Percentiles rank a stretch among this genome's conserved stretches.
phyloP scores from a whole-genome alignment of 1,284 basidiomycete genomes.

The Ceratobasidium sp. region DNA sequence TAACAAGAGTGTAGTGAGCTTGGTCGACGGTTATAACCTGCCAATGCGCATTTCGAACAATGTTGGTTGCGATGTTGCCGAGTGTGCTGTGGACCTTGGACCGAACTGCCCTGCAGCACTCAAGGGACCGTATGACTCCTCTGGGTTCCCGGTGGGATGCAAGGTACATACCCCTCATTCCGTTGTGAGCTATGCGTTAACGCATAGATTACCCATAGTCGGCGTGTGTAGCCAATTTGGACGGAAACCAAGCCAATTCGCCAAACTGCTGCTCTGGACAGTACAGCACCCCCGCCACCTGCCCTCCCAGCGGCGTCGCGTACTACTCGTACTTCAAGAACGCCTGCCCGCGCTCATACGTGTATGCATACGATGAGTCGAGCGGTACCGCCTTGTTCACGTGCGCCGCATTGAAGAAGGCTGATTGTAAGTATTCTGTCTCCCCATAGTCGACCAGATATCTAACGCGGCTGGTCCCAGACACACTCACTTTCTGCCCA shows the following conservation, averaged over 20 bases:
- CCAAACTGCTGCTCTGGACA: too few relatives aligned
- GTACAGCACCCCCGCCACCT: too few relatives aligned
- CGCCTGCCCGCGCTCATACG: slow-evolving; percentile 41
- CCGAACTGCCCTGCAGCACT: too few relatives aligned
- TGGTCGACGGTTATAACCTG: slow-evolving; percentile 46
- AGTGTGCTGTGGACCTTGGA: slow-evolving; percentile 39
- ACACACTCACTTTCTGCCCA: slow-evolving; percentile 48
- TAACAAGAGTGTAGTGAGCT: slow-evolving; percentile 38
- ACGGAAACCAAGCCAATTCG: too few relatives aligned
- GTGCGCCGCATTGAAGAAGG: slow-evolving; percentile 25
- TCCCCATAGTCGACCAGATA: background rate
- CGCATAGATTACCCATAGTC: background rate
- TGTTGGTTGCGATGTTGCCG: slow-evolving; percentile 36
- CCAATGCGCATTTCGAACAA: slow-evolving; percentile 43
- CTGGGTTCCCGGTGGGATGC: slow-evolving; percentile 41
- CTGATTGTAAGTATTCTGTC: slow-evolving; percentile 34
- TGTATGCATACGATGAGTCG: slow-evolving; percentile 47
- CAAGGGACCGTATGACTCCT: slow-evolving; percentile 39
- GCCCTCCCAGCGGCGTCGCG: too few relatives aligned
- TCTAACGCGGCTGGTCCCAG: slow-evolving; percentile 40
- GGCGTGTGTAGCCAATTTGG: too few relatives aligned
- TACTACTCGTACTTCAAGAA: too few relatives aligned
- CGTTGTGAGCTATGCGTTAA: background rate
- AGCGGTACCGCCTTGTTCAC: slow-evolving; percentile 42
- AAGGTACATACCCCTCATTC: background rate